These are phyloP conservation scores for Neovahlkampfia damariscottae DNA, from an alignment of 78 protist species.

Conservation along the genomic window DNA sequence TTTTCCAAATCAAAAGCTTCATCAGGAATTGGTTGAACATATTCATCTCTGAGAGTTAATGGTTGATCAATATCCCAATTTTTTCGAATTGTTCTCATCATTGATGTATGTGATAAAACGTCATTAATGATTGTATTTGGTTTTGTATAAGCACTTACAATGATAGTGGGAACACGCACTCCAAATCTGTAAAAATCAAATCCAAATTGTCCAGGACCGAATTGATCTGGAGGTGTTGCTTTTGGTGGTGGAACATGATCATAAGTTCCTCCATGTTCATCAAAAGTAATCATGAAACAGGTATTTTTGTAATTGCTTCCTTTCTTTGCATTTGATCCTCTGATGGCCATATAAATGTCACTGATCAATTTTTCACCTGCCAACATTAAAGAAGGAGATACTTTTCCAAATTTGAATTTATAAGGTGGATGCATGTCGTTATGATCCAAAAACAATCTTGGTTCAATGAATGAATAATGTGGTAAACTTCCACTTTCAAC, in stretches of 20 bases:
- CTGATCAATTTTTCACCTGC: slow-evolving; percentile 29
- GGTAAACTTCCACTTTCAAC: not conserved
- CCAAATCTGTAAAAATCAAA: slow-evolving; percentile 14
- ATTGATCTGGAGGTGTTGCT: slow-evolving; percentile 13
- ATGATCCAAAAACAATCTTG: not conserved
- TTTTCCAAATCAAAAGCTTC: not conserved
- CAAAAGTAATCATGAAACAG: slow-evolving; percentile 29
- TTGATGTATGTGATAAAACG: not conserved
- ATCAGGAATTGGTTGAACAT: no score
- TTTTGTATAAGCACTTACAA: slow-evolving; percentile 10
- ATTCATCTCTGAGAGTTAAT: no score
- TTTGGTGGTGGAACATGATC: slow-evolving; percentile 41
- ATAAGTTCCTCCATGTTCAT: slow-evolving; percentile 38
- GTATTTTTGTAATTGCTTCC: slow-evolving; percentile 24
- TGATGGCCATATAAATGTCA: slow-evolving; percentile 29
- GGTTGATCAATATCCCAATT: no score
- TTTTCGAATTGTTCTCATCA: not conserved
- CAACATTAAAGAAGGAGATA: no score
- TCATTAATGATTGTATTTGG: not conserved
- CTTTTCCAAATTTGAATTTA: slow-evolving; percentile 7
- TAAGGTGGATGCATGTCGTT: slow-evolving; percentile 26
- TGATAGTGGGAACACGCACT: slow-evolving; percentile 12
- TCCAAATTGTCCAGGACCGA: no score
- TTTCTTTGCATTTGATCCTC: slow-evolving; percentile 22
- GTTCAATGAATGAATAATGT: not conserved